These are phyloP conservation scores for Tephrocybe sp. DNA, from an alignment of 768 basidiomycete species.

Conservation along the genomic window DNA sequence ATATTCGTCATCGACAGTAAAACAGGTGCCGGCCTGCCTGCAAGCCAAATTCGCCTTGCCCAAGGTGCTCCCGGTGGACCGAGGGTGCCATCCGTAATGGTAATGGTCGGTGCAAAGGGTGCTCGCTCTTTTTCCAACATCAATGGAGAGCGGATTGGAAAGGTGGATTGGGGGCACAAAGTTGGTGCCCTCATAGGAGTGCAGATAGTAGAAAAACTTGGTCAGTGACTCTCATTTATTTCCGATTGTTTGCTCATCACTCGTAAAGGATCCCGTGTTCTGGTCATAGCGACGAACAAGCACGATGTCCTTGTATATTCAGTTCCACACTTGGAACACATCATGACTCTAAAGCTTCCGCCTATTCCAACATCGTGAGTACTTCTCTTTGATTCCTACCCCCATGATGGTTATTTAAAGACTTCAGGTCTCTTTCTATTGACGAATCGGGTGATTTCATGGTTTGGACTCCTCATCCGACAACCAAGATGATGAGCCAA, in stretches of 20 bases:
- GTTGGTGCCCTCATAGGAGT: slow-evolving; percentile 47
- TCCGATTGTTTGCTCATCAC: slow-evolving; percentile 1
- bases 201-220: slow-evolving; percentile 61
- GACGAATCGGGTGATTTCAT: slow-evolving; percentile 52
- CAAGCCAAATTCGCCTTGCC: slow-evolving; percentile 44
- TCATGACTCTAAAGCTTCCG: slow-evolving; percentile 46
- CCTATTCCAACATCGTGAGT: slow-evolving; percentile 33
- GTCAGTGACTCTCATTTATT: slow-evolving; percentile 34
- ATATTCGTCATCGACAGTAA: slow-evolving; percentile 57
- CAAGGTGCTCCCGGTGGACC: slow-evolving; percentile 28
- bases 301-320: slow-evolving; percentile 57
- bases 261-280: slow-evolving; percentile 44
- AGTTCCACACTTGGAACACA: slow-evolving; percentile 58
- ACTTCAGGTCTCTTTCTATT: slow-evolving; percentile 16
- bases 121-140: slow-evolving; percentile 57
- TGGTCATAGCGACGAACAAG: slow-evolving; percentile 56
- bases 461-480: slow-evolving; percentile 36
- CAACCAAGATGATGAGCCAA: slow-evolving; percentile 32
- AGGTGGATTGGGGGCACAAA: slow-evolving; percentile 62
- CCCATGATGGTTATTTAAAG: neutral
- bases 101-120: slow-evolving; percentile 59
- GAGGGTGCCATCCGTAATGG: slow-evolving; percentile 32
- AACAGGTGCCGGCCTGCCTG: slow-evolving; percentile 44
- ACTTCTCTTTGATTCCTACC: neutral
- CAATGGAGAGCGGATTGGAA: slow-evolving; percentile 65